phyloP scores from a whole-genome alignment of 148 eudicot species.

The Bassia scoparia region DNA sequence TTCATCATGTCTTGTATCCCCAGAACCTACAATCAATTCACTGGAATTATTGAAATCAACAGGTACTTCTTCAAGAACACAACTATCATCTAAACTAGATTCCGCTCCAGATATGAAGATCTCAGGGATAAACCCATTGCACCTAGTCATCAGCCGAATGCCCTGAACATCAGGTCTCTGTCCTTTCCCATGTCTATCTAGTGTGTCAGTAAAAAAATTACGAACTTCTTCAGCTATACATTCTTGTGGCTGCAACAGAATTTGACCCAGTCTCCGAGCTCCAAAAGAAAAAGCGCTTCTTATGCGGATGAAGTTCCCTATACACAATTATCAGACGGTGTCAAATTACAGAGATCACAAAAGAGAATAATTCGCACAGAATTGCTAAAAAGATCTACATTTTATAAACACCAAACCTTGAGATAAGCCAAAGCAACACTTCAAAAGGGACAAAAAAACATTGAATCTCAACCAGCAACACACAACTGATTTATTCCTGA shows the following conservation, averaged over 20 bases:
- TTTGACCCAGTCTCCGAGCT: constrained; percentile 72
- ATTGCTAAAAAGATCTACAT: background rate
- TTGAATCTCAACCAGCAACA: background rate
- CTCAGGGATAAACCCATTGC: constrained; percentile 29
- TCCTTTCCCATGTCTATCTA: constrained; percentile 74
- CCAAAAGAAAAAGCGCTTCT: constrained; percentile 86
- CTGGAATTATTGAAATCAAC: constrained; percentile 24
- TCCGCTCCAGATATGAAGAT: constrained; percentile 23
- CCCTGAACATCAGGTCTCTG: constrained; percentile 74
- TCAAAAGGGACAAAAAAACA: no score
- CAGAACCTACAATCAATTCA: constrained; percentile 25
- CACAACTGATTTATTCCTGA: background rate
- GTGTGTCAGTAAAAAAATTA: constrained; percentile 68
- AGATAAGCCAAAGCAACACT: constrained; percentile 4
- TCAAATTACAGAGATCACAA: background rate
- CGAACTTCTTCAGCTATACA: constrained; percentile 54
- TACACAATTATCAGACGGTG: constrained; percentile 1
- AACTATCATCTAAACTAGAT: constrained; percentile 31
- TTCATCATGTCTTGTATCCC: constrained; percentile 7
- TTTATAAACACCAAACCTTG: background rate
- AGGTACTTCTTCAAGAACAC: constrained; percentile 27
- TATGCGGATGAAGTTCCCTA: constrained; percentile 83
- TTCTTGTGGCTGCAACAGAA: constrained; percentile 54
- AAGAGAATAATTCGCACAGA: background rate
- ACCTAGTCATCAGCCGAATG: constrained; percentile 21